Evolutionary conservation across 352 stramenopile species (phyloP).

Genomic region (Pythium periplocum): DNA sequence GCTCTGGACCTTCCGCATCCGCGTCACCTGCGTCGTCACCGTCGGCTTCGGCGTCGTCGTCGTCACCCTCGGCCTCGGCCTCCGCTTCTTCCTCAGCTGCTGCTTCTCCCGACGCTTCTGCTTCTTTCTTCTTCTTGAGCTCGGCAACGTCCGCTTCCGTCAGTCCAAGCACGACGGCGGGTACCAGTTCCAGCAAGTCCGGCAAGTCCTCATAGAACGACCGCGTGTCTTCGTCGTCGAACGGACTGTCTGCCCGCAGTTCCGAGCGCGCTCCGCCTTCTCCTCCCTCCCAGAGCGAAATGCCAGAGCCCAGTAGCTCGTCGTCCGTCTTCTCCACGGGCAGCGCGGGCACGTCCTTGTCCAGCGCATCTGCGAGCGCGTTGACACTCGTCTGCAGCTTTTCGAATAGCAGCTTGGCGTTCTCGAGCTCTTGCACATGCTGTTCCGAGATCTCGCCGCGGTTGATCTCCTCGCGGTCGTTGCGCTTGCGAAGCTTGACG

Average conservation of each 20-base stretch:
- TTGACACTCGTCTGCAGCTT: conserved; percentile 84
- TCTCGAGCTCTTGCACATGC: conserved; percentile 68
- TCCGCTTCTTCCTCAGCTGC: conserved; percentile 20
- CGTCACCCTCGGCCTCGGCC: conserved; percentile 33
- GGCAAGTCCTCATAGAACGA: conserved; percentile 97
- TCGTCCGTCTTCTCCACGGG: conserved; percentile 63
- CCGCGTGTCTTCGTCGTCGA: conserved; percentile 94
- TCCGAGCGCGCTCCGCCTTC: conserved; percentile 59
- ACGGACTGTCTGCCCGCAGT: conserved; percentile 83
- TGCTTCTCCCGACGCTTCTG: conserved; percentile 11
- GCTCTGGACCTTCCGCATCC: conserved; percentile 20
- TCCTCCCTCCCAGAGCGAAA: conserved; percentile 66
- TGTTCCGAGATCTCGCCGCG: conserved; percentile 68
- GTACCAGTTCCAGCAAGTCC: conserved; percentile 93
- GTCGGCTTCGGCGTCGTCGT: conserved; percentile 33
- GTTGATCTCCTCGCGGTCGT: conserved; percentile 89
- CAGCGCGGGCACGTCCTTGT: conserved; percentile 65
- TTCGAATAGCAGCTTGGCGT: conserved; percentile 75
- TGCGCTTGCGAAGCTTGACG: conserved; percentile 90
- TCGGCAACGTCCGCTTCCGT: conserved; percentile 84
- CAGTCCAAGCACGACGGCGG: conserved; percentile 90
- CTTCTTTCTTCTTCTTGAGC: conserved; percentile 83
- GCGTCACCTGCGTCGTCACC: conserved; percentile 32
- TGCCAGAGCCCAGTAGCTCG: conserved; percentile 30
- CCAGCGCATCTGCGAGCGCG: conserved; percentile 68